Evolutionary conservation across 352 stramenopile genomes (phyloP), one percentile per base, ranked within the genome.

Genomic region (Phytophthora capsici): DNA sequence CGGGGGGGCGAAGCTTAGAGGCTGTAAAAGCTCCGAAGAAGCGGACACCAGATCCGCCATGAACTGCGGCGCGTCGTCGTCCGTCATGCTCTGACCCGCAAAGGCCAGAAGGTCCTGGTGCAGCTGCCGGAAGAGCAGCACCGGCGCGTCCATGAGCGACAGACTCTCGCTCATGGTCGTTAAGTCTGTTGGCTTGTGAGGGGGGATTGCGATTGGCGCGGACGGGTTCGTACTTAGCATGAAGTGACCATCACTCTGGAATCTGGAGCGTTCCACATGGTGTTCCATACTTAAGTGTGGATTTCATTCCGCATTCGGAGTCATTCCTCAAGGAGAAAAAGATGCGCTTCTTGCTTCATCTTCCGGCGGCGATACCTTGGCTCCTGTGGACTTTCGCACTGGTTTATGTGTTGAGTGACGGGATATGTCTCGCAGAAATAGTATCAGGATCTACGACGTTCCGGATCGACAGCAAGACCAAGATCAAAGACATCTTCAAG

Each of bases 81-180:
- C 84, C 40, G 83, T 77, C 78, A 89, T 89, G 32, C 69, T 85
- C 51, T 87, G 82, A 14, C 69, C 79, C 44, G 78, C 82, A 52
- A 89, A 91, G 53, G 73, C 70, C 50, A 85, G 72, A 41, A 93
- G 75, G 43, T 93, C 80, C 47, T 90, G 80, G 51, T 91, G 81
- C 60, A 93, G 74, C 76, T 82, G 75, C 45, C 84, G 80, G 74
- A 88, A 91, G 44, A 69, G 75, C 71, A 93, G 79, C 70, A 73
- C 56, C 40, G 84, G 84, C 68, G 82, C 79, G 38, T 88, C 66
- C 32, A 73, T 56, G 51, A 93, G 69, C 70, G 71, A 67, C 54
- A 85, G 23, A 48, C 57, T 71, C 47, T 67, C 62, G 54, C 66
- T 78, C 71, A 78, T 78, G 23, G 6, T 73, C 32, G 22, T 36